Percentiles rank a stretch among this genome's conserved stretches.
phyloP scores from a whole-genome alignment of 2,329 filamentous ascomycete genomes.

The Microdochium bolleyi region DNA sequence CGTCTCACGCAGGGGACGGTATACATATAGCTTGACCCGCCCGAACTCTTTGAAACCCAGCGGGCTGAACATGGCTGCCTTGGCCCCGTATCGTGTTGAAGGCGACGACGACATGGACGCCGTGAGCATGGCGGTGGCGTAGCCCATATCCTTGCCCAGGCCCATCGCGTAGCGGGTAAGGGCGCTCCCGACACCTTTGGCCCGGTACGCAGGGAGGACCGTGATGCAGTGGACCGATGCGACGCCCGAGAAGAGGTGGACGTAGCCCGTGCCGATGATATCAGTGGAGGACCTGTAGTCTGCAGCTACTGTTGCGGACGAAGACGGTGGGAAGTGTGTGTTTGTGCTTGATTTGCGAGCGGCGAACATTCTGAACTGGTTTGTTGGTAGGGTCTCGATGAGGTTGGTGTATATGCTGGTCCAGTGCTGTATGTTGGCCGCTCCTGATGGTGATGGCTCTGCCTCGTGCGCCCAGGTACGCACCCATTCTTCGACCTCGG shows the following conservation, averaged over 20 bases:
- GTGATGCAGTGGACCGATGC: conserved; percentile 2
- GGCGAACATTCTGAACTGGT: conserved; percentile 1
- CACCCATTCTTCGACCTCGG: neutral
- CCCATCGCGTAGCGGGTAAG: conserved; percentile 1
- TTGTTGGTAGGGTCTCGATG: neutral
- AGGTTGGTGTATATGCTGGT: conserved; percentile 1
- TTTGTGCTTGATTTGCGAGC: neutral
- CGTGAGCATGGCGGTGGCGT: neutral
- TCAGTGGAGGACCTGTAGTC: neutral
- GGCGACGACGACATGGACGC: neutral
- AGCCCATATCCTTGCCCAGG: neutral
- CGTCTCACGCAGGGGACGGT: neutral
- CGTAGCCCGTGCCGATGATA: conserved; percentile 2
- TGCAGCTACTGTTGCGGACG: neutral
- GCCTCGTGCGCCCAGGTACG: conserved; percentile 1
- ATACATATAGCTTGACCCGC: conserved; percentile 1
- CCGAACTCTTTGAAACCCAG: conserved; percentile 2
- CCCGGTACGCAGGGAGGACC: neutral
- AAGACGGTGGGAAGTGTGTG: neutral
- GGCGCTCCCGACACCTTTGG: neutral
- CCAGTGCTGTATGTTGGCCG: conserved; percentile 1
- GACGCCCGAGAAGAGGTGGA: conserved; percentile 1
- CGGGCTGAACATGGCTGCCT: neutral
- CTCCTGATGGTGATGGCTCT: neutral
- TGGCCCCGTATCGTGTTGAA: neutral